A percentile compares a stretch with the other conserved stretches of the same genome.
phyloP scores from a whole-genome alignment of 2,329 filamentous ascomycete genomes.

The Pseudogymnoascus sp. region DNA sequence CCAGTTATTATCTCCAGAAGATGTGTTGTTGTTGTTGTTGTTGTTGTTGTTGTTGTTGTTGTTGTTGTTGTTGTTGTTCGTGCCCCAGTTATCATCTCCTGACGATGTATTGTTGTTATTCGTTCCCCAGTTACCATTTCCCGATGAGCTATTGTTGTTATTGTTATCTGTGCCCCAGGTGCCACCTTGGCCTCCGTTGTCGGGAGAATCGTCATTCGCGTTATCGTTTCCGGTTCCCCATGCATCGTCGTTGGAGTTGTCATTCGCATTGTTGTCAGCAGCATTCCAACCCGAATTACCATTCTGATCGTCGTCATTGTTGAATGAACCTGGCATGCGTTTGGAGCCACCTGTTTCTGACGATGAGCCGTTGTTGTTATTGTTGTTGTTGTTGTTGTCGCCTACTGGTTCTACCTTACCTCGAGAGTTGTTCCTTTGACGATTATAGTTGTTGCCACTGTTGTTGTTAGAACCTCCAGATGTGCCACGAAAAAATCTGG shows the following conservation, averaged over 20 bases:
- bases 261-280: constrained; percentile 8
- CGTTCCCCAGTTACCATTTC: not conserved
- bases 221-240: constrained; percentile 10
- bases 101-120: constrained; percentile 11
- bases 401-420: not conserved
- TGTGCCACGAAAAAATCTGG: not conserved
- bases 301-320: constrained; percentile 5
- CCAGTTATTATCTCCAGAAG: not conserved
- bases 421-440: not conserved
- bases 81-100: not conserved
- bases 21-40: constrained; percentile 10
- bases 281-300: constrained; percentile 7
- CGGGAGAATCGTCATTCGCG: not conserved
- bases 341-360: constrained; percentile 4
- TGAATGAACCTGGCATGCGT: constrained; percentile 7
- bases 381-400: not conserved
- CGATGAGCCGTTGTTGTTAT: not conserved
- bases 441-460: not conserved
- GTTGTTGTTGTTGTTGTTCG: constrained; percentile 9
- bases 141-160: constrained; percentile 7
- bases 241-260: constrained; percentile 7
- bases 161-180: constrained; percentile 6
- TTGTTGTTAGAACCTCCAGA: not conserved
- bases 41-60: constrained; percentile 11
- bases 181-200: not conserved